Percentiles rank a stretch among this genome's conserved stretches.
Conservation (phyloP, 169 alveolate species). For the Eimeria maxima region DNA sequence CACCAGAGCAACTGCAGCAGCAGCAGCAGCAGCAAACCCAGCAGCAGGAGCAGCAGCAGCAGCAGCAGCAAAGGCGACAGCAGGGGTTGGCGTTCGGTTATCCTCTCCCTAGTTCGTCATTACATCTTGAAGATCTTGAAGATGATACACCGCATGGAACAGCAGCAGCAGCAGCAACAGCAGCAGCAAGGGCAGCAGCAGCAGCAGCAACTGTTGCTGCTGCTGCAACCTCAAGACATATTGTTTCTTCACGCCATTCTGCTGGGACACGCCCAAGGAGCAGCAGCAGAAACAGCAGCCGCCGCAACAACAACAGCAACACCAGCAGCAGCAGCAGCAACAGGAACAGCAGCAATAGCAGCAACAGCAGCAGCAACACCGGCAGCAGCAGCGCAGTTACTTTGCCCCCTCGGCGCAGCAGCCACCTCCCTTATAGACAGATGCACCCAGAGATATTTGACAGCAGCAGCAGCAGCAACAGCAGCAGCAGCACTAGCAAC, state of each 20-base stretch:
- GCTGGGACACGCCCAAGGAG: neutral
- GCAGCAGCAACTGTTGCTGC: conserved; percentile 42
- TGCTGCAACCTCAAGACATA: neutral
- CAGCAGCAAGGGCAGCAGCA: neutral
- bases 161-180: conserved; percentile 24
- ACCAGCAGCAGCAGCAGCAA: no score
- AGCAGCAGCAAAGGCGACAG: conserved; percentile 26
- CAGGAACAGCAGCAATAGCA: neutral
- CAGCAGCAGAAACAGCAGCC: neutral
- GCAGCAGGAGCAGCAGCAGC: conserved; percentile 6
- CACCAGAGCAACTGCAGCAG: neutral
- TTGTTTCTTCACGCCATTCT: neutral
- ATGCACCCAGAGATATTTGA: conserved; percentile 65
- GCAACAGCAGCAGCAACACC: neutral
- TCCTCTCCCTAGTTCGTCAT: neutral
- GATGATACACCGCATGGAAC: neutral
- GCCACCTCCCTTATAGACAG: conserved; percentile 61
- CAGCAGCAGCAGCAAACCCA: neutral
- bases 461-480: conserved; percentile 75
- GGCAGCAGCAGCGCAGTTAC: conserved; percentile 32
- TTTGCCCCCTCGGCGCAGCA: conserved; percentile 41
- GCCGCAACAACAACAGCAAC: no score
- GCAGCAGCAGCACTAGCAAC: conserved; percentile 24
- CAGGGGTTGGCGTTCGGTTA: neutral
- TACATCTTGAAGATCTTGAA: conserved; percentile 45